Base-by-base conservation (phyloP, 495 filamentous ascomycete genomes). In the Hypoxylon crocopeplum region DNA sequence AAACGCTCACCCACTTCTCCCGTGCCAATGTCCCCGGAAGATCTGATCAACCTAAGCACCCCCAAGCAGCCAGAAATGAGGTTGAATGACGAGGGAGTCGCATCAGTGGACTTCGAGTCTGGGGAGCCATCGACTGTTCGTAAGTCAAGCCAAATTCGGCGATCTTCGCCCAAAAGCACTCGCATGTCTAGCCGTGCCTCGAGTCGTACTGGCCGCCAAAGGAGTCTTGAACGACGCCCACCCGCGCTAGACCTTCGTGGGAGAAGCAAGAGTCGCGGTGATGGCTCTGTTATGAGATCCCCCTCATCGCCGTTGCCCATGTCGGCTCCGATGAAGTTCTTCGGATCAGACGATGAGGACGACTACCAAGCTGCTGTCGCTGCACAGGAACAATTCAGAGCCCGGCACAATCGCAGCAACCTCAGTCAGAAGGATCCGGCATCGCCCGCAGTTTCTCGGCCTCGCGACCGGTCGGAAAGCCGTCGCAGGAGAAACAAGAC, bases 1-100 rank as follows among this genome's bases (percentile, higher is more conserved):
- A 95, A 96, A 68, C 81, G 90, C 4, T 96, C 92, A 5, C 92
- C 92, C 3, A 93, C 90, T 36, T 96, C 92, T 7, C 92, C 92
- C 0, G 84, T 95, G 10, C 90, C 91, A 13, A 96, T 97, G 92
- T 93, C 91, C 1, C 90, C 91, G 0, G 90, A 96, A 61, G 90
- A 94, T 54, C 62, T 89, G 61, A 83, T 84, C 63, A 82, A 79
- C 59, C 77, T 84, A 29, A 77, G 82, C 42, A 81, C 72, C 0
- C 77, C 75, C 1, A 77, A 67, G 24, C 58, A 73, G 12, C 42
- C 62, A 37, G 60, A 70, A 19, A 7, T 22, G 17, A 38, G n/a
- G n/a, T n/a, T 58, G 17, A 44, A 32, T 20, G 61, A 57, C 24
- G 60, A 65, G 27, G 50, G 32, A 5, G 22, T 51, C 15, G 34